phyloP scores from a whole-genome alignment of 306 rosid species.

The Cicer chorassanicum region DNA sequence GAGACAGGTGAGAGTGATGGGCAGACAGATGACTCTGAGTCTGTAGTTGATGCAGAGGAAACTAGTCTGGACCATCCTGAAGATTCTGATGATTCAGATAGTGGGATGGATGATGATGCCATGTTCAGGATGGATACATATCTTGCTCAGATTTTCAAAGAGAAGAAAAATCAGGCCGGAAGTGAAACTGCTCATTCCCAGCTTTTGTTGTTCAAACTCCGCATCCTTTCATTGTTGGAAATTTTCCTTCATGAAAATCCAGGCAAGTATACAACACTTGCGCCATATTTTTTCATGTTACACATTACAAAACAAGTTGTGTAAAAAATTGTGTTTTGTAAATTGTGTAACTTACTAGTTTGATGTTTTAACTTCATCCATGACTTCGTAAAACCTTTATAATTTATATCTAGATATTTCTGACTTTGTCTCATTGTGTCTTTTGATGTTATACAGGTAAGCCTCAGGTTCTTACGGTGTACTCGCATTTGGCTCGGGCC shows the following conservation, averaged over 20 bases:
- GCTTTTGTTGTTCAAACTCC: slow-evolving; percentile 86
- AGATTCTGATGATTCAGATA: slow-evolving; percentile 89
- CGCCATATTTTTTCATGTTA: background rate
- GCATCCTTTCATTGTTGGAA: slow-evolving; percentile 90
- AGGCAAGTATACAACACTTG: slow-evolving; percentile 53
- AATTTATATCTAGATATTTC: background rate
- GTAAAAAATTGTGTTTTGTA: background rate
- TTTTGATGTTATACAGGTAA: slow-evolving; percentile 61
- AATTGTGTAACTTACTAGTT: slow-evolving; percentile 11
- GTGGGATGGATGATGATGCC: slow-evolving; percentile 97
- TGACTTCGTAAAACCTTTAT: slow-evolving; percentile 4
- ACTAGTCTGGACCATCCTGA: slow-evolving; percentile 54
- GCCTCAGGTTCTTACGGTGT: slow-evolving; percentile 78
- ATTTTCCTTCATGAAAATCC: slow-evolving; percentile 93
- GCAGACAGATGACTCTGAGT: slow-evolving; percentile 85
- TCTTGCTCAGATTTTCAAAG: slow-evolving; percentile 84
- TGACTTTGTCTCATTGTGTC: background rate
- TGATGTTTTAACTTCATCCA: background rate
- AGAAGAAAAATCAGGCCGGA: slow-evolving; percentile 76
- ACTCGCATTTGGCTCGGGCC: slow-evolving; percentile 73
- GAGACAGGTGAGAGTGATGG: slow-evolving; percentile 85
- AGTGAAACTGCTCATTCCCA: slow-evolving; percentile 87
- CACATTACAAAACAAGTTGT: too few relatives aligned
- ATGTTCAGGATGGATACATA: slow-evolving; percentile 91
- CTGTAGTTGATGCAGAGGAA: slow-evolving; percentile 63